Conservation (phyloP, 129 eudicot genomes). For the Ambrosia trifida region DNA sequence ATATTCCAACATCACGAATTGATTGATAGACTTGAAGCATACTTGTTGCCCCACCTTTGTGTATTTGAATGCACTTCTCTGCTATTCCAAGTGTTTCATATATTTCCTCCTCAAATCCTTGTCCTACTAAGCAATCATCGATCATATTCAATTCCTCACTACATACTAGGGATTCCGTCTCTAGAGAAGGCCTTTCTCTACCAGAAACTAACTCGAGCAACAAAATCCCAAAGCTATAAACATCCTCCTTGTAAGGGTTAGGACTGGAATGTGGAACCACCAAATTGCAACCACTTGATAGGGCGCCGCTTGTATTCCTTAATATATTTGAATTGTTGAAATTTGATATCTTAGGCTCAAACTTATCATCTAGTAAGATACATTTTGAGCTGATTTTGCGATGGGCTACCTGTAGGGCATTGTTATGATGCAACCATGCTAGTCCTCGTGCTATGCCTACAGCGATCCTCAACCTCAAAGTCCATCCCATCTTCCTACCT, state of each 20-base stretch:
- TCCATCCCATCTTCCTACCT: constrained; percentile 34
- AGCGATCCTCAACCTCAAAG: constrained; percentile 43
- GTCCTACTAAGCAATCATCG: constrained; percentile 17
- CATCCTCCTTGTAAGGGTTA: constrained; percentile 72
- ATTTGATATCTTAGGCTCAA: constrained; percentile 51
- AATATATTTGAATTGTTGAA: constrained; percentile 43
- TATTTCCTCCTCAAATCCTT: constrained; percentile 32
- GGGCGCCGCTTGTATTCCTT: constrained; percentile 31
- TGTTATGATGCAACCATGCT: constrained; percentile 54
- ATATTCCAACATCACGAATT: constrained; percentile 28
- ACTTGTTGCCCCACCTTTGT: constrained; percentile 13
- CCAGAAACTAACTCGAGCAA: constrained; percentile 69
- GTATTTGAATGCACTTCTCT: constrained; percentile 25
- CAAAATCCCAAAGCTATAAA: constrained; percentile 72
- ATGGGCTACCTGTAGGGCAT: constrained; percentile 40
- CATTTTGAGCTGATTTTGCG: constrained; percentile 43
- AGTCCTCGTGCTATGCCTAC: constrained; percentile 51
- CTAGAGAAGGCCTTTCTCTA: constrained; percentile 21
- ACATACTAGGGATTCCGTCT: constrained; percentile 3
- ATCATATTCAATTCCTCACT: constrained; percentile 4
- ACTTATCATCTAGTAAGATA: constrained; percentile 45
- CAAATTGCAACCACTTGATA: constrained; percentile 14
- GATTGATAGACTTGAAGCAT: constrained; percentile 36
- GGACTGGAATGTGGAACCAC: constrained; percentile 45
- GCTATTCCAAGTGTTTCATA: constrained; percentile 17